Conservation (phyloP, 2,329 filamentous ascomycete genomes). For the Botrytis fabae region DNA sequence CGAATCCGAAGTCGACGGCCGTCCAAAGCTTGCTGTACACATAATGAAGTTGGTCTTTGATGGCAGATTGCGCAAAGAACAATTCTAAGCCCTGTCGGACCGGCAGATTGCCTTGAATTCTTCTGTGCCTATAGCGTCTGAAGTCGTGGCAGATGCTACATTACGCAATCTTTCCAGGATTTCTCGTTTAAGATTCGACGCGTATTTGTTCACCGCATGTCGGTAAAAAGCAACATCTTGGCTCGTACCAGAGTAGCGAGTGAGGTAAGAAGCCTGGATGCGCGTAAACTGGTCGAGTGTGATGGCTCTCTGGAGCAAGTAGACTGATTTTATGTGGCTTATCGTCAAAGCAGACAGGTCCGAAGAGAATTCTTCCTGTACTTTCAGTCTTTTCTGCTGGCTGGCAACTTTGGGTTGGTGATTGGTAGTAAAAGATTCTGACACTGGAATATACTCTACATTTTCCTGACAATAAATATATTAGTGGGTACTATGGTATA, state of each 20-base stretch:
- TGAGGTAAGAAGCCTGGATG: neutral
- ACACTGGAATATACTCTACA: accelerated
- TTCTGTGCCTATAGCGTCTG: neutral
- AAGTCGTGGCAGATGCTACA: neutral
- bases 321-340: neutral
- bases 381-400: neutral
- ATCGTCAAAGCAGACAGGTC: neutral
- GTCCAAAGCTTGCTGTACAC: neutral
- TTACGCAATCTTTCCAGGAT: neutral
- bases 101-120: neutral
- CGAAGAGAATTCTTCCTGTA: accelerated
- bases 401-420: neutral
- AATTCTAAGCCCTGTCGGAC: neutral
- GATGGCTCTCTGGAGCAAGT: neutral
- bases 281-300: accelerated
- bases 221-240: neutral
- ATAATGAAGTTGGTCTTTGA: neutral
- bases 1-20: neutral
- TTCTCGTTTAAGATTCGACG: neutral
- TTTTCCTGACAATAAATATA: neutral
- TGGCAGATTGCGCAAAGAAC: neutral
- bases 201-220: neutral
- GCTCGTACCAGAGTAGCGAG: neutral
- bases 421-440: accelerated
- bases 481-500: neutral